phyloP scores from a whole-genome alignment of 805 yeast genomes.

The Wickerhamiella kurtzmanii region DNA sequence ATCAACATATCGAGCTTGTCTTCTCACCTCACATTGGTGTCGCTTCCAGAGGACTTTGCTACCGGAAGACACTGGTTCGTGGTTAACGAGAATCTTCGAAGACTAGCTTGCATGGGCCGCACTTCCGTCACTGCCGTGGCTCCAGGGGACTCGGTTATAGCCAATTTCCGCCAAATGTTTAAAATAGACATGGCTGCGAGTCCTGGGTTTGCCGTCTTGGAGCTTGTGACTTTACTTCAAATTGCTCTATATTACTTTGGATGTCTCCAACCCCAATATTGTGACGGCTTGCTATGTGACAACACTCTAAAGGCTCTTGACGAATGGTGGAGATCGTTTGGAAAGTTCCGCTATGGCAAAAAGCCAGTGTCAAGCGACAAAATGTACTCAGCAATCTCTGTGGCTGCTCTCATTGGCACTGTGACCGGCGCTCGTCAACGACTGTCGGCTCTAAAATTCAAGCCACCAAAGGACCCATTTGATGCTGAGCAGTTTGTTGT shows the following conservation, averaged over 20 bases:
- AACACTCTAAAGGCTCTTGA: slow-evolving; percentile 57
- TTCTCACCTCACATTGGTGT: slow-evolving; percentile 55
- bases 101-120: slow-evolving; percentile 74
- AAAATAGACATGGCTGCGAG: slow-evolving; percentile 39
- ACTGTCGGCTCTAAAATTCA: slow-evolving; percentile 42
- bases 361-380: slow-evolving; percentile 15
- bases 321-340: slow-evolving; percentile 75
- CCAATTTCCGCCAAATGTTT: slow-evolving; percentile 67
- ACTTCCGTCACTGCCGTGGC: slow-evolving; percentile 51
- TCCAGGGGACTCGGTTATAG: slow-evolving; percentile 66
- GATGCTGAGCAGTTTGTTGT: slow-evolving; percentile 56
- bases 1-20: slow-evolving; percentile 76
- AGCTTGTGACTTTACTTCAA: slow-evolving; percentile 62
- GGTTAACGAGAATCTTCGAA: slow-evolving; percentile 62
- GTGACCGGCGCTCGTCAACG: slow-evolving; percentile 53
- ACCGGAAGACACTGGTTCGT: slow-evolving; percentile 35
- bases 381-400: slow-evolving; percentile 30
- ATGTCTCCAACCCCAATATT: slow-evolving; percentile 48
- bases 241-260: slow-evolving; percentile 66
- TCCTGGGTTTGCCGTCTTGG: slow-evolving; percentile 52
- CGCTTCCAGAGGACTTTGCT: slow-evolving; percentile 45
- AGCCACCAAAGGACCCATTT: slow-evolving; percentile 71
- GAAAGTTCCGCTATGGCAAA: slow-evolving; percentile 27
- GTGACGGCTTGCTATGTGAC: slow-evolving; percentile 77
- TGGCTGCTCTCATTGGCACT: slow-evolving; percentile 69